Evolutionary conservation across 148 eudicot genomes (phyloP).

Genomic region (Pharnaceum exiguum): DNA sequence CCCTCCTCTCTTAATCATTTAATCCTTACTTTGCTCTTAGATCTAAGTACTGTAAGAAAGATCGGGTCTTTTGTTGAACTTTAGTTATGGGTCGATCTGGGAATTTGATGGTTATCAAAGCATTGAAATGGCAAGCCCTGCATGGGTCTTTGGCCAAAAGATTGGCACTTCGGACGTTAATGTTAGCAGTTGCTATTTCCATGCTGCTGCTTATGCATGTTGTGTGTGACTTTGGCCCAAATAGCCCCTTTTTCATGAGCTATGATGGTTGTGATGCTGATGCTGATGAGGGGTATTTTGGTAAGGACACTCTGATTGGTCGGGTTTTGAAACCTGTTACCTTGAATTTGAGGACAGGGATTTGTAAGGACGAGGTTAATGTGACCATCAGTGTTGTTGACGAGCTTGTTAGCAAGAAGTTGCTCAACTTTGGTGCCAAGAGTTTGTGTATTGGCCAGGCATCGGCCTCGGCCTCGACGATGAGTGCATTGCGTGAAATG

Average conservation of each 20-base stretch:
- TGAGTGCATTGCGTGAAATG: constrained; percentile 35
- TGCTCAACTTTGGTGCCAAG: constrained; percentile 44
- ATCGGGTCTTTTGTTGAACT: constrained; percentile 11
- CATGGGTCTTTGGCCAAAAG: constrained; percentile 61
- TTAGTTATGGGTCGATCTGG: constrained; percentile 18
- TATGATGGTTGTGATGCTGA: constrained; percentile 36
- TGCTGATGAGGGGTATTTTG: constrained; percentile 26
- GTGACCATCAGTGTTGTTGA: constrained; percentile 47
- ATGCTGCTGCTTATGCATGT: constrained; percentile 49
- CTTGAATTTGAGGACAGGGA: constrained; percentile 11
- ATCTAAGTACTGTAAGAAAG: neutral
- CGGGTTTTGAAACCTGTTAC: constrained; percentile 35
- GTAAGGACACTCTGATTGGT: constrained; percentile 21
- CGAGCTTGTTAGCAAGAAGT: constrained; percentile 54
- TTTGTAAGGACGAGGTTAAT: constrained; percentile 36
- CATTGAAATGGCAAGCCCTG: constrained; percentile 60
- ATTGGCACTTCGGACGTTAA: constrained; percentile 40
- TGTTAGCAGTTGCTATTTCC: constrained; percentile 43
- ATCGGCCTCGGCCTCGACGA: constrained; percentile 43
- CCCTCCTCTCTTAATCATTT: constrained; percentile 20
- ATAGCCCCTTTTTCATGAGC: constrained; percentile 23
- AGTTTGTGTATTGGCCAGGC: constrained; percentile 73
- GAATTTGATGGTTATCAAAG: constrained; percentile 36
- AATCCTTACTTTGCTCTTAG: constrained; percentile 1
- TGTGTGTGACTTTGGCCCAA: constrained; percentile 35